phyloP scores from a whole-genome alignment of 306 rosid species.

The Acacia confusa region DNA sequence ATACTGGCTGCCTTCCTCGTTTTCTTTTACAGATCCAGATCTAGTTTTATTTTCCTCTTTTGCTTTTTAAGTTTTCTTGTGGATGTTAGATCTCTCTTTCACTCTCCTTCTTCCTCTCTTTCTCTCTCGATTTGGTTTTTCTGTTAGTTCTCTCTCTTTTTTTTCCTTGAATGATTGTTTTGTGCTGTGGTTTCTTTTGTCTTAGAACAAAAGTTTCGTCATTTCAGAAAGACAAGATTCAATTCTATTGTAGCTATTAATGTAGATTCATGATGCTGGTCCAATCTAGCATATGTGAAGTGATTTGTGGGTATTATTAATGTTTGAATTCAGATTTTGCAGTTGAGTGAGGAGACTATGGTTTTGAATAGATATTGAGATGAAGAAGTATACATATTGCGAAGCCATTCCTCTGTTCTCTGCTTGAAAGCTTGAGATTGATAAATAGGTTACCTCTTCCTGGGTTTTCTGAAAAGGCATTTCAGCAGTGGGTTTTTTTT shows the following conservation, averaged over 20 bases:
- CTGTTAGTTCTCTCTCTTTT: no score
- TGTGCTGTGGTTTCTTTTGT: neutral
- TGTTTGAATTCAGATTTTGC: slow-evolving; percentile 29
- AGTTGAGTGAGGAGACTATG: slow-evolving; percentile 26
- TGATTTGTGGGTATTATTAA: slow-evolving; percentile 17
- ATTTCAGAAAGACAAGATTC: neutral
- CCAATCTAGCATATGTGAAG: slow-evolving; percentile 27
- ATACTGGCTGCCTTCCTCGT: no score
- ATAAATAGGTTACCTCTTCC: neutral
- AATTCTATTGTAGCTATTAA: neutral
- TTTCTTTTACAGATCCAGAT: no score
- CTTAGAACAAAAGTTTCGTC: neutral
- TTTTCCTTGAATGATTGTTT: neutral
- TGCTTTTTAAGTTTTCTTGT: no score
- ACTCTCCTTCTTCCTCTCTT: no score
- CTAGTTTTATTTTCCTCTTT: no score
- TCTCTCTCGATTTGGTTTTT: no score
- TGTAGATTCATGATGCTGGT: slow-evolving; percentile 29
- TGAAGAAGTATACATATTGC: slow-evolving; percentile 20
- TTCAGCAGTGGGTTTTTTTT: neutral
- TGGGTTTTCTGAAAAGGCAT: neutral
- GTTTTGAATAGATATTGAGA: slow-evolving; percentile 23
- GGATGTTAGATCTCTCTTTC: no score
- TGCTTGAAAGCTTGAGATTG: slow-evolving; percentile 17
- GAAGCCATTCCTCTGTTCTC: slow-evolving; percentile 19